These are phyloP conservation scores for Alternaria sp. DNA, from an alignment of 2,329 filamentous ascomycete genomes.

Conservation along the genomic window DNA sequence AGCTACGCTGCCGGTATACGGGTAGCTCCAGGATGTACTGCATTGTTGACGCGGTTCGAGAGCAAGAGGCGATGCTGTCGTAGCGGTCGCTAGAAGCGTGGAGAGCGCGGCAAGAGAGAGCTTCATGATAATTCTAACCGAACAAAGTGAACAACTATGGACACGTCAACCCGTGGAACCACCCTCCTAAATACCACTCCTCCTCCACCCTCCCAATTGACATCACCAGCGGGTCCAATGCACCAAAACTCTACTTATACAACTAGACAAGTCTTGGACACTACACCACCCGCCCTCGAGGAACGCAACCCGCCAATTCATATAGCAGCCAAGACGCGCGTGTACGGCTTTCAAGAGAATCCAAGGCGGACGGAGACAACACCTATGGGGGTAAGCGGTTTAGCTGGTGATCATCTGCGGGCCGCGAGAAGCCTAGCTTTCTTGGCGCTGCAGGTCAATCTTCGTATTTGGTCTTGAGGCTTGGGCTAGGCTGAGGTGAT, in stretches of 20 bases:
- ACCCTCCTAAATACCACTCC: background rate
- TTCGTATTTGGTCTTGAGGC: background rate
- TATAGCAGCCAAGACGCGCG: background rate
- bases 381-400: background rate
- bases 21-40: background rate
- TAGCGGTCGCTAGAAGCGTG: background rate
- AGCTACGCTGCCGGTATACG: background rate
- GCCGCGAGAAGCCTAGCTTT: background rate
- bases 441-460: constrained; percentile 2
- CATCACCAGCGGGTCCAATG: background rate
- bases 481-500: background rate
- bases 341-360: background rate
- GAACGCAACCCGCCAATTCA: background rate
- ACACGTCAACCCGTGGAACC: background rate
- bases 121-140: background rate
- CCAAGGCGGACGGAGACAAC: background rate
- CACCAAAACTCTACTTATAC: background rate
- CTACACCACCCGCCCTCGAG: background rate
- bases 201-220: background rate
- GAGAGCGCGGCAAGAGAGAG: background rate
- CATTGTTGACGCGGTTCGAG: background rate
- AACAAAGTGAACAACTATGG: background rate
- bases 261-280: background rate
- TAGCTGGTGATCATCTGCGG: background rate
- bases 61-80: background rate